A percentile compares a stretch with the other conserved stretches of the same genome.
phyloP scores from a whole-genome alignment of 176 grass and related monocot species.

The Bromus sterilis region DNA sequence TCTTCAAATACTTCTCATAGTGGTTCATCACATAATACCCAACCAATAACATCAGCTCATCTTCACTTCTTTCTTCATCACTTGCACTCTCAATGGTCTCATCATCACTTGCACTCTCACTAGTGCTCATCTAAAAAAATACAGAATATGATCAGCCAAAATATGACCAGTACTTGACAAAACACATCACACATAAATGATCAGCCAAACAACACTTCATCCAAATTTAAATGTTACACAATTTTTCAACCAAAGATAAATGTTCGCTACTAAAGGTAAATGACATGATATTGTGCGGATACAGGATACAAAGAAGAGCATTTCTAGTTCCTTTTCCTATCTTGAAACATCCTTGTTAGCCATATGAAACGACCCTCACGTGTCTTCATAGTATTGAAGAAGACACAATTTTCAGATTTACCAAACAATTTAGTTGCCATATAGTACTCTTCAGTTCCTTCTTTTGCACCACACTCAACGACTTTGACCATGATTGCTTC shows the following conservation, averaged over 20 bases:
- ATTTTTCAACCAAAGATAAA: no score
- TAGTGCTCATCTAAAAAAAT: background rate
- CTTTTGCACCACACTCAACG: background rate
- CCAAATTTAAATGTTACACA: background rate
- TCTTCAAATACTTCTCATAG: background rate
- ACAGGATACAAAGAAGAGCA: background rate
- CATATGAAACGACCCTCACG: background rate
- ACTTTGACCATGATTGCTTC: background rate
- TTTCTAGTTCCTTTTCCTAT: background rate
- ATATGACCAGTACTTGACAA: background rate
- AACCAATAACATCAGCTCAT: background rate
- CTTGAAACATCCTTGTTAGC: background rate
- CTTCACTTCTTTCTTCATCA: background rate
- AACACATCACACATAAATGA: background rate
- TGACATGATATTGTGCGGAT: background rate
- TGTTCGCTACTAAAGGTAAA: background rate
- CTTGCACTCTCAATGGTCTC: background rate
- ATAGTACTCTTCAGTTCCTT: background rate
- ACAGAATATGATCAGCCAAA: no score
- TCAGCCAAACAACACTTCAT: background rate
- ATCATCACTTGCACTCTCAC: background rate
- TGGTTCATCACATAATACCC: background rate
- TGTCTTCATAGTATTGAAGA: background rate
- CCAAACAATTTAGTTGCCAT: background rate
- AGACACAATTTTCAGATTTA: background rate